These are phyloP conservation scores for Pythium insidiosum DNA, from an alignment of 352 stramenopile species.

Conservation along the genomic window DNA sequence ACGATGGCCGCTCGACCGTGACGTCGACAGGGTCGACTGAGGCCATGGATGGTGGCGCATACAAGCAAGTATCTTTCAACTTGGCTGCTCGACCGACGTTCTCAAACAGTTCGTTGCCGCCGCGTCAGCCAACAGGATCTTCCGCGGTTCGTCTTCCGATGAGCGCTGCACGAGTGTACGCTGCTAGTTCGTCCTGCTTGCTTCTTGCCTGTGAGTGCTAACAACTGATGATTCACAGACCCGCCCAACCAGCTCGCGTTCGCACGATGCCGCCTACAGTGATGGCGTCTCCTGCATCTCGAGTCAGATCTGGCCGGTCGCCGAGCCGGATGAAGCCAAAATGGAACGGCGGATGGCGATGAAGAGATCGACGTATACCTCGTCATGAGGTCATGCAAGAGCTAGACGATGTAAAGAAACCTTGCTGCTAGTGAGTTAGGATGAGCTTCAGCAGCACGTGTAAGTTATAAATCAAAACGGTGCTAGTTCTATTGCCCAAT, in stretches of 20 bases:
- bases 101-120: too few species aligned
- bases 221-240: too few species aligned
- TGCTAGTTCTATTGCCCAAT: too few species aligned
- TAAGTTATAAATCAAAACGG: constrained; percentile 17
- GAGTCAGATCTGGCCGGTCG: neutral
- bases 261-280: constrained; percentile 7
- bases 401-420: neutral
- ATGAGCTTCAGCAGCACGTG: neutral
- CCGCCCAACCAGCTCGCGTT: constrained; percentile 23
- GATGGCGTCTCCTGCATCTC: constrained; percentile 14
- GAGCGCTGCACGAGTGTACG: constrained; percentile 23
- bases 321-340: constrained; percentile 41
- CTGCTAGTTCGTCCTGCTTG: neutral
- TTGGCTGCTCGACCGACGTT: too few species aligned
- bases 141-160: constrained; percentile 18
- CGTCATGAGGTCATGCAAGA: too few species aligned
- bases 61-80: constrained; percentile 74
- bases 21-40: neutral
- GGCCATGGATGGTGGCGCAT: constrained; percentile 1
- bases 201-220: neutral
- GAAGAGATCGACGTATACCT: too few species aligned
- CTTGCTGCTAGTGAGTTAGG: neutral
- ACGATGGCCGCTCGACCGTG: constrained; percentile 5
- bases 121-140: constrained; percentile 20
- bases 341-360: constrained; percentile 55